Percentiles rank a stretch among this genome's conserved stretches.
phyloP scores from a whole-genome alignment of 2,329 filamentous ascomycete genomes.

The Helminthosporium solani region DNA sequence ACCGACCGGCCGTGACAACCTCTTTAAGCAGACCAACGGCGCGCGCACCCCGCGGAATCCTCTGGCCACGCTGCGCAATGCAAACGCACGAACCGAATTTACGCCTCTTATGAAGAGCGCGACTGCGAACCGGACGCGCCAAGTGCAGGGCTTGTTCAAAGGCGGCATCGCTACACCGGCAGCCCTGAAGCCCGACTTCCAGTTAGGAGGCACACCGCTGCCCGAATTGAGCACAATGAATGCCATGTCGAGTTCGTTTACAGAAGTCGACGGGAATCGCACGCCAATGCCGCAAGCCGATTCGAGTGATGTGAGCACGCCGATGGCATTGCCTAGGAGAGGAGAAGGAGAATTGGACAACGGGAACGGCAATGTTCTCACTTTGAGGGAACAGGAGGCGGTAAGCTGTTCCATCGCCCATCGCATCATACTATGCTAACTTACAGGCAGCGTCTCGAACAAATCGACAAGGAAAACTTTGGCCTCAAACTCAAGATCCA shows the following conservation, averaged over 20 bases:
- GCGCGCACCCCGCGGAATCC: slow-evolving; percentile 70
- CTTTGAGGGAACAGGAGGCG: slow-evolving; percentile 90
- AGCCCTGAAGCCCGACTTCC: slow-evolving; percentile 60
- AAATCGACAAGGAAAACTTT: slow-evolving; percentile 98
- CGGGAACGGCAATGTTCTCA: slow-evolving; percentile 85
- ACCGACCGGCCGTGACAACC: slow-evolving; percentile 69
- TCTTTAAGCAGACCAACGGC: slow-evolving; percentile 69
- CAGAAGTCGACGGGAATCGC: slow-evolving; percentile 56
- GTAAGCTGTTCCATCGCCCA: slow-evolving; percentile 48
- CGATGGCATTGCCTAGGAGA: slow-evolving; percentile 68
- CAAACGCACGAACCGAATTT: slow-evolving; percentile 69
- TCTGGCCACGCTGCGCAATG: slow-evolving; percentile 60
- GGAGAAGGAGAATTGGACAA: slow-evolving; percentile 70
- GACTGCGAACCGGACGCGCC: slow-evolving; percentile 63
- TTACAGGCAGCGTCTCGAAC: slow-evolving; percentile 70
- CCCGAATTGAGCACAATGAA: slow-evolving; percentile 69
- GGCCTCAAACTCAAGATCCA: slow-evolving; percentile 83
- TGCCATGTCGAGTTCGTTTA: slow-evolving; percentile 48
- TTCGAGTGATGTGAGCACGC: slow-evolving; percentile 80
- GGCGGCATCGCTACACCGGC: slow-evolving; percentile 61
- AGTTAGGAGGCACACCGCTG: slow-evolving; percentile 71
- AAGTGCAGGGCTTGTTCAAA: slow-evolving; percentile 43
- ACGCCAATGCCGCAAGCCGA: slow-evolving; percentile 76
- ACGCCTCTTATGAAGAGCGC: slow-evolving; percentile 87
- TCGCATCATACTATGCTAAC: slow-evolving; percentile 3